Conservation (phyloP, 352 stramenopile species). For the Globisporangium splendens region DNA sequence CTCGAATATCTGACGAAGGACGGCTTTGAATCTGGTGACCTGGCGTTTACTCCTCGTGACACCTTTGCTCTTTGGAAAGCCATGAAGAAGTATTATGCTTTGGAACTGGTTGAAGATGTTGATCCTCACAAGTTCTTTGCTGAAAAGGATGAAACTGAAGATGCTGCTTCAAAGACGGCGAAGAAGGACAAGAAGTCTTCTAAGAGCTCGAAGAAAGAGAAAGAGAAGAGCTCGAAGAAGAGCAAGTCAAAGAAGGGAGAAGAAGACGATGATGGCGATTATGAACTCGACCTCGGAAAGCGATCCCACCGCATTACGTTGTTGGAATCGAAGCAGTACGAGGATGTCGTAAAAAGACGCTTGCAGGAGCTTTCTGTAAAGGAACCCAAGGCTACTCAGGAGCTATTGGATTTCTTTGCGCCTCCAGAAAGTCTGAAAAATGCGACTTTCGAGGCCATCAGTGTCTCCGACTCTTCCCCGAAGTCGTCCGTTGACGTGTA, state of each 20-base stretch:
- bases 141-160: constrained; percentile 34
- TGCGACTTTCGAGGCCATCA: constrained; percentile 50
- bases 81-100: constrained; percentile 71
- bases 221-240: constrained; percentile 60
- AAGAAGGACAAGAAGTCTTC: constrained; percentile 32
- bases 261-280: constrained; percentile 60
- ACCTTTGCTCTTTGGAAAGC: constrained; percentile 95
- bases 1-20: constrained; percentile 83
- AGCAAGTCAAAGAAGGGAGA: constrained; percentile 60
- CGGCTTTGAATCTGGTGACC: constrained; percentile 75
- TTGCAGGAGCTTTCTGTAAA: constrained; percentile 87
- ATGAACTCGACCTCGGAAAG: constrained; percentile 69
- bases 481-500: constrained; percentile 70
- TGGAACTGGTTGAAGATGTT: constrained; percentile 87
- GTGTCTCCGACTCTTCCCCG: constrained; percentile 42
- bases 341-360: constrained; percentile 93
- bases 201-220: constrained; percentile 34
- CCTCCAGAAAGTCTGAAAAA: constrained; percentile 58
- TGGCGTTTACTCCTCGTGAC: constrained; percentile 96
- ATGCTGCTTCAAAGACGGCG: constrained; percentile 11
- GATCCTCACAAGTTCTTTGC: constrained; percentile 95
- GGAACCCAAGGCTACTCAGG: constrained; percentile 86
- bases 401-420: constrained; percentile 80
- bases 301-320: constrained; percentile 93
- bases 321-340: constrained; percentile 97